Evolutionary conservation across 495 filamentous ascomycete species (phyloP).

Genomic region (Aspergillus leporis): DNA sequence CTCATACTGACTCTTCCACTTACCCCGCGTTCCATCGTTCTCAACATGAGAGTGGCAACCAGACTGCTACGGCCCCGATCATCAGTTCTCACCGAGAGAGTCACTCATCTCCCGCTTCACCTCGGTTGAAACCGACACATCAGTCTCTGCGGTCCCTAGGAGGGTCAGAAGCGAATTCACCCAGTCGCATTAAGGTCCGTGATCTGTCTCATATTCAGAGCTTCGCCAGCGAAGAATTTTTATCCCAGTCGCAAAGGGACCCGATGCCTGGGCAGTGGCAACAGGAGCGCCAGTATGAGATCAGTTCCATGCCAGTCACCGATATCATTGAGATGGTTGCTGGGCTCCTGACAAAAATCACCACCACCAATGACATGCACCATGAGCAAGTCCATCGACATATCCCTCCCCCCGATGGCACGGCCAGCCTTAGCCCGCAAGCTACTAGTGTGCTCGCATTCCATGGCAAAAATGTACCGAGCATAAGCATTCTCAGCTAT

Average conservation of each 20-base stretch:
- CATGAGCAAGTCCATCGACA: slow-evolving; percentile 78
- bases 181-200: slow-evolving; percentile 76
- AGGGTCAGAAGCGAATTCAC: slow-evolving; percentile 61
- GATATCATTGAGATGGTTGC: slow-evolving; percentile 99
- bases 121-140: slow-evolving; percentile 53
- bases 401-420: slow-evolving; percentile 65
- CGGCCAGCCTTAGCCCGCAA: slow-evolving; percentile 67
- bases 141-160: slow-evolving; percentile 50
- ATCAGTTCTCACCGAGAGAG: slow-evolving; percentile 17
- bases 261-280: slow-evolving; percentile 49
- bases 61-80: slow-evolving; percentile 15
- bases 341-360: slow-evolving; percentile 96
- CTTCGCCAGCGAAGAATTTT: slow-evolving; percentile 73
- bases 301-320: slow-evolving; percentile 94
- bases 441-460: slow-evolving; percentile 96
- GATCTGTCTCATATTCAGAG: slow-evolving; percentile 88
- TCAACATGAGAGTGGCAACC: slow-evolving; percentile 14
- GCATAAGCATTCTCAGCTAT: slow-evolving; percentile 96
- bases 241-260: slow-evolving; percentile 51
- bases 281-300: slow-evolving; percentile 73
- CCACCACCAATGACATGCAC: slow-evolving; percentile 92
- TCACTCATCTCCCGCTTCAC: slow-evolving; percentile 51
- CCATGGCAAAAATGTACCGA: slow-evolving; percentile 97
- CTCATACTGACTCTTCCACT: slow-evolving; percentile 21
- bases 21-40: slow-evolving; percentile 25